These are phyloP conservation scores for Fomitiporia mediterranea DNA, from an alignment of 1,284 basidiomycete genomes.

Conservation along the genomic window DNA sequence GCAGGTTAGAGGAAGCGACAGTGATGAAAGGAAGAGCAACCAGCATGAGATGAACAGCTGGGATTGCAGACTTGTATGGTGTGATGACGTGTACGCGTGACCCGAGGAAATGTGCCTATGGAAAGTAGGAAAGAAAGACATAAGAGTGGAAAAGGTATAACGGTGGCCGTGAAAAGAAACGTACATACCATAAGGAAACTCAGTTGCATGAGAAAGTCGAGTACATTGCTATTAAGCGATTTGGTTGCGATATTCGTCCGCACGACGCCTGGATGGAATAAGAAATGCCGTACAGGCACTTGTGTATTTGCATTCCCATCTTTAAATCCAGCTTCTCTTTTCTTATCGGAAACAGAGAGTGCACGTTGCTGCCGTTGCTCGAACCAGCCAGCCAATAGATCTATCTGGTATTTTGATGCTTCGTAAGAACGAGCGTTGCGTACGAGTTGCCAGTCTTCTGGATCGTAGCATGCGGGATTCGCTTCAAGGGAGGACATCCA, in stretches of 20 bases:
- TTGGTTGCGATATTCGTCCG: constrained; percentile 57
- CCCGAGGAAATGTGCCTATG: constrained; percentile 61
- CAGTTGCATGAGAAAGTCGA: constrained; percentile 50
- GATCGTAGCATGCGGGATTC: constrained; percentile 47
- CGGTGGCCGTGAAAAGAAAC: not conserved
- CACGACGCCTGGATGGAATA: constrained; percentile 72
- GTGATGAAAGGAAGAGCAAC: constrained; percentile 46
- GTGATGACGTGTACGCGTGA: constrained; percentile 59
- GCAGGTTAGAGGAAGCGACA: constrained; percentile 20
- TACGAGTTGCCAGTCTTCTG: constrained; percentile 71
- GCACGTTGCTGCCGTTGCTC: constrained; percentile 34
- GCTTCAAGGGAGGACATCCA: constrained; percentile 81
- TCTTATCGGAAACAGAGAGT: constrained; percentile 25
- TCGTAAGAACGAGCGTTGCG: constrained; percentile 64
- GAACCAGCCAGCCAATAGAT: constrained; percentile 61
- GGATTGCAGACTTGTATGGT: constrained; percentile 58
- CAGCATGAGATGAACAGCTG: constrained; percentile 59
- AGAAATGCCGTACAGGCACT: constrained; percentile 49
- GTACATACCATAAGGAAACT: constrained; percentile 67
- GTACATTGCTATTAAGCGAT: constrained; percentile 44
- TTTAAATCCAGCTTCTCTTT: not conserved
- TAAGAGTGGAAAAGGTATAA: constrained; percentile 1
- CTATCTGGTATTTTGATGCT: constrained; percentile 76
- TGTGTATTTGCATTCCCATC: constrained; percentile 16
- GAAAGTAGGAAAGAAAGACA: not conserved